phyloP scores from a whole-genome alignment of 2,329 filamentous ascomycete genomes.

The Coniochaeta pulveracea region DNA sequence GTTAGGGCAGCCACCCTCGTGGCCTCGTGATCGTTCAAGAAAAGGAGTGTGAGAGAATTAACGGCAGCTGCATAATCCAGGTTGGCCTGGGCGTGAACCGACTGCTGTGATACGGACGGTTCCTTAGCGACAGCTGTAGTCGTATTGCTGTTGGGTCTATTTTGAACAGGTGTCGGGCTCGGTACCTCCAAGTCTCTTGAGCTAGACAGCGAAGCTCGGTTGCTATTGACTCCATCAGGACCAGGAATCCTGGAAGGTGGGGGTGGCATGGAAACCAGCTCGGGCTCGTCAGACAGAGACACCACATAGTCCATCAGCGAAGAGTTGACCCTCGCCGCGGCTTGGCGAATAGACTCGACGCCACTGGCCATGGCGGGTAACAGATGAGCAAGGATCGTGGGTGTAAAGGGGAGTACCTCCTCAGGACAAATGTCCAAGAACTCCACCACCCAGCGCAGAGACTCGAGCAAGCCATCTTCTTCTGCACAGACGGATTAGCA shows the following conservation, averaged over 20 bases:
- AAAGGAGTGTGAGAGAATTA: constrained; percentile 82
- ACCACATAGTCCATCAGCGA: constrained; percentile 92
- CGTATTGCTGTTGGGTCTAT: constrained; percentile 22
- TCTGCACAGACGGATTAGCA: constrained; percentile 36
- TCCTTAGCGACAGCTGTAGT: constrained; percentile 31
- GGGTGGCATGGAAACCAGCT: constrained; percentile 22
- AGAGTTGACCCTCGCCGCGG: constrained; percentile 79
- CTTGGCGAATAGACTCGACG: constrained; percentile 78
- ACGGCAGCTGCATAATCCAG: constrained; percentile 96
- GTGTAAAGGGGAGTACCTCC: constrained; percentile 90
- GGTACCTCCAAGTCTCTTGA: constrained; percentile 40
- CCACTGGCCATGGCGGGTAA: constrained; percentile 89
- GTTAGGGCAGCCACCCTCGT: constrained; percentile 87
- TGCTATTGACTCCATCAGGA: constrained; percentile 35
- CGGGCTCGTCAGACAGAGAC: constrained; percentile 66
- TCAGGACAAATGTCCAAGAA: constrained; percentile 97
- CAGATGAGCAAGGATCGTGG: constrained; percentile 81
- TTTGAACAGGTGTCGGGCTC: constrained; percentile 39
- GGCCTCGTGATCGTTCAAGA: constrained; percentile 92
- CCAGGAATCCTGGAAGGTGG: constrained; percentile 26
- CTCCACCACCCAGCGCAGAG: constrained; percentile 86
- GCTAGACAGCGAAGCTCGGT: constrained; percentile 39
- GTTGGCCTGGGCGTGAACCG: constrained; percentile 45
- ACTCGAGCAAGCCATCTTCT: constrained; percentile 84
- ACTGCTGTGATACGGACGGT: constrained; percentile 24